A percentile compares a stretch with the other conserved stretches of the same genome.
Conservation (phyloP, 139 green algal genomes). For the Micractinium sp. region DNA sequence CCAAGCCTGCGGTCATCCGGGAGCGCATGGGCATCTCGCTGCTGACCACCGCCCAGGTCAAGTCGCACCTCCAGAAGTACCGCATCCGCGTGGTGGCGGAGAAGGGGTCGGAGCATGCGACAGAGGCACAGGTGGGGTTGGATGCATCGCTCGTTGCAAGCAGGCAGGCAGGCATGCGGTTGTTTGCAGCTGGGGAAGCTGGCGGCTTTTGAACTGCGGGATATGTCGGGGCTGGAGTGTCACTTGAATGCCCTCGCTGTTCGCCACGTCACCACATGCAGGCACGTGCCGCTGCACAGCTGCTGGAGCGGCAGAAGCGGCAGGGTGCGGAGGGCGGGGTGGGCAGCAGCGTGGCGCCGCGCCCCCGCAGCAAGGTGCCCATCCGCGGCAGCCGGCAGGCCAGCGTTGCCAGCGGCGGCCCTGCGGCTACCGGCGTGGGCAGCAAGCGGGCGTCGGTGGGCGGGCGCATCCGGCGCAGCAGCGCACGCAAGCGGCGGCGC, state of each 20-base stretch:
- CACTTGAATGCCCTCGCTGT: too few relatives aligned
- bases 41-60: slow-evolving; percentile 32
- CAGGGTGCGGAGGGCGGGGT: background rate
- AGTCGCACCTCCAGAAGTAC: slow-evolving; percentile 32
- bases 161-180: background rate
- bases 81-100: slow-evolving; percentile 29
- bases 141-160: too few relatives aligned
- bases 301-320: slow-evolving; percentile 21
- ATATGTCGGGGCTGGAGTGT: too few relatives aligned
- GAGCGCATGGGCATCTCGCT: slow-evolving; percentile 33
- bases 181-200: background rate
- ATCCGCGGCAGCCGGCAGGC: slow-evolving; percentile 17
- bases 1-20: slow-evolving; percentile 17
- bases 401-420: background rate
- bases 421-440: background rate
- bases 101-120: slow-evolving; percentile 4
- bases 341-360: background rate
- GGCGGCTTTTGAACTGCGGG: too few relatives aligned
- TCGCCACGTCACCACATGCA: background rate
- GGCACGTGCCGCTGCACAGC: slow-evolving; percentile 13
- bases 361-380: slow-evolving; percentile 1
- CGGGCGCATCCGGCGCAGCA: background rate
- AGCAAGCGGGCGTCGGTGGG: background rate
- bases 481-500: slow-evolving; percentile 9
- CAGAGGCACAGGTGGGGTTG: slow-evolving; percentile 15